phyloP scores from a whole-genome alignment of 2,329 filamentous ascomycete genomes.

The Aspergillus felis region DNA sequence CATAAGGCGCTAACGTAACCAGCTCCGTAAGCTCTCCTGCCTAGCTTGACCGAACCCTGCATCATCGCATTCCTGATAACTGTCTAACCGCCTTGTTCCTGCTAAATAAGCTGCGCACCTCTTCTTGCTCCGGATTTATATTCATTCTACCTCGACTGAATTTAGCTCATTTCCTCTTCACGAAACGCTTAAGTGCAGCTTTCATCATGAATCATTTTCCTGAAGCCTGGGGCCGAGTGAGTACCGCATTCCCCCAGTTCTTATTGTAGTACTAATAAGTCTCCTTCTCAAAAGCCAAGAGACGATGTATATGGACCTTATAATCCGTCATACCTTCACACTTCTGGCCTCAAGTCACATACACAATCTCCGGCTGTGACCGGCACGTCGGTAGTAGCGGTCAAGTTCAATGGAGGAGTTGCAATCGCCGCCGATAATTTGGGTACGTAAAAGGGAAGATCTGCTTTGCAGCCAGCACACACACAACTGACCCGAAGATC shows the following conservation, averaged over 20 bases:
- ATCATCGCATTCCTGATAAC: constrained; percentile 4
- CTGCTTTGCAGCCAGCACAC: background rate
- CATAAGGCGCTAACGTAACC: constrained; percentile 18
- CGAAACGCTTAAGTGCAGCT: background rate
- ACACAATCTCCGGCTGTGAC: constrained; percentile 93
- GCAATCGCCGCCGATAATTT: constrained; percentile 97
- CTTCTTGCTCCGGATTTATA: constrained; percentile 3
- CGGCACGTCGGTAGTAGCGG: constrained; percentile 87
- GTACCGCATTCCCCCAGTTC: constrained; percentile 13
- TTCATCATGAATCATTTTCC: constrained; percentile 61
- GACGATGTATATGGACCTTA: constrained; percentile 96
- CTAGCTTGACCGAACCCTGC: constrained; percentile 15
- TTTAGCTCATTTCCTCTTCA: background rate
- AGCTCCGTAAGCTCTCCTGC: constrained; percentile 38
- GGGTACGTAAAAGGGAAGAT: constrained; percentile 53
- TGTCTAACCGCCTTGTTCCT: background rate
- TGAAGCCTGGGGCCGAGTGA: constrained; percentile 62
- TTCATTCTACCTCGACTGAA: background rate
- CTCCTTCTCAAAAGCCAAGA: constrained; percentile 65
- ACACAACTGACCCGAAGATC: constrained; percentile 12
- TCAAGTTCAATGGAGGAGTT: constrained; percentile 95
- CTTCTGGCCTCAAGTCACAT: constrained; percentile 68
- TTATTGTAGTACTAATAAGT: constrained; percentile 30
- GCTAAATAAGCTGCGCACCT: constrained; percentile 9
- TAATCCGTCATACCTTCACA: constrained; percentile 78